Evolutionary conservation across 169 alveolate genomes (phyloP), one percentile per base, ranked within the genome.

Genomic region (Condylostoma magnum): DNA sequence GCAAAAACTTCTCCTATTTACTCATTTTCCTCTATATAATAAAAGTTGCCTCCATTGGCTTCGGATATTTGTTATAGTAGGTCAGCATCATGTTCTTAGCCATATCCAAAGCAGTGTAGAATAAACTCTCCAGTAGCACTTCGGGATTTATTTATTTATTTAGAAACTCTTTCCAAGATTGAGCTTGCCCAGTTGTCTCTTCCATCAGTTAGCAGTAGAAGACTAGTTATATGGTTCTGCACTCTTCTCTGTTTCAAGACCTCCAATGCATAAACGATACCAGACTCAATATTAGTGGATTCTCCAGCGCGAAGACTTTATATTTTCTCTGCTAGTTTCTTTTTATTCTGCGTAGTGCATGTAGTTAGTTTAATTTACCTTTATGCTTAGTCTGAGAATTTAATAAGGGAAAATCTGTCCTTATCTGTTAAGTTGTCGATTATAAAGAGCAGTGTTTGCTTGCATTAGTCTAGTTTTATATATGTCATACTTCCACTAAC

Each of bases 71-170:
- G 34, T 20, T 76, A 74, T 80, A 85, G 67, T 5, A 85, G 57
- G 30, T 56, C 60, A 15, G 86, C 80, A 38, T 85, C 89, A 67
- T 84, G 91, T 47, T 60, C 82, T 20, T 54, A 15, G 30, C 91
- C 91, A 74, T 51, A 84, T 33, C 91, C 91, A 44, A 84, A 80
- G 12, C 82, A 57, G 54, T 84, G 85, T 3, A 80, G 58, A 25
- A 84, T 58, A 33, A 72, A 78, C 2, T 44, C 54, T 28, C 52
- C 41, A 44, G 22, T 3, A 31, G 36, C 30, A 51, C 10, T 27
- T n/a, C 0, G 25, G n/a, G 18, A 2, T 36, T 44, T 48, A 28
- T 30, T 2, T 54, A 20, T 0, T 18, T 4, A 36, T 38, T 1
- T 1, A 3, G 15, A 22, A 4, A n/a, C 0, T 43, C 73, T 63